A percentile compares a stretch with the other conserved stretches of the same genome.
Evolutionary conservation across 1,139 yeast genomes (phyloP).

Genomic region (Hyphopichia wangnamkhiaoensis): DNA sequence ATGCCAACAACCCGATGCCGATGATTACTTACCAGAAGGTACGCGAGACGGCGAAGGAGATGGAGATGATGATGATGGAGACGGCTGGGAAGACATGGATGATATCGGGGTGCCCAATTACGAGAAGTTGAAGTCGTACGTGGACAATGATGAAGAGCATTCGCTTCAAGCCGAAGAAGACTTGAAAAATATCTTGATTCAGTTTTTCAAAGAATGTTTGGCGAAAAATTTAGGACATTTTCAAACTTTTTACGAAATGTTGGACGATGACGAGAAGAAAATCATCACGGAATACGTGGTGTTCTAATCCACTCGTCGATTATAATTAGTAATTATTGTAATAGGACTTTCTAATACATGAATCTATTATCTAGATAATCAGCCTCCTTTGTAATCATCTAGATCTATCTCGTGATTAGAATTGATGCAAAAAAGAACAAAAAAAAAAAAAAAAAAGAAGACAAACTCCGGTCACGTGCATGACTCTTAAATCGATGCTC

Average conservation of each 20-base stretch:
- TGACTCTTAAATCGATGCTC: too few relatives aligned
- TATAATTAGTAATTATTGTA: not conserved
- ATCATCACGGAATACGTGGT: slow-evolving; percentile 47
- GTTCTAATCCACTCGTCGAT: not conserved
- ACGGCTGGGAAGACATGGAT: slow-evolving; percentile 85
- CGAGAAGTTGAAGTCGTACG: slow-evolving; percentile 57
- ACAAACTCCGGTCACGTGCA: too few relatives aligned
- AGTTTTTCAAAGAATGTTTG: slow-evolving; percentile 67
- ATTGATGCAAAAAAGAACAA: too few relatives aligned
- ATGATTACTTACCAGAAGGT: slow-evolving; percentile 33
- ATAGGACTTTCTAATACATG: too few relatives aligned
- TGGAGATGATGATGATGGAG: slow-evolving; percentile 49
- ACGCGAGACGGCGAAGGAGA: slow-evolving; percentile 29
- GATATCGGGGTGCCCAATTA: slow-evolving; percentile 61
- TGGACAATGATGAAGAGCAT: slow-evolving; percentile 34
- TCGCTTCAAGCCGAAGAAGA: slow-evolving; percentile 41
- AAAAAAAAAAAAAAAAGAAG: too few relatives aligned
- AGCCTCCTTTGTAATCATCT: too few relatives aligned
- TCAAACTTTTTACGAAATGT: slow-evolving; percentile 49
- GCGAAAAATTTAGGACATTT: slow-evolving; percentile 55
- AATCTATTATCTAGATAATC: too few relatives aligned
- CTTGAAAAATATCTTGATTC: slow-evolving; percentile 47
- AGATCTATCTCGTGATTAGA: too few relatives aligned
- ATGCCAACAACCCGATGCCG: slow-evolving; percentile 45
- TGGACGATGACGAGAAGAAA: slow-evolving; percentile 60